Evolutionary conservation across 2,329 filamentous ascomycete species (phyloP), one percentile per base, ranked within the genome.

Genomic region (Sporothrix phasma): DNA sequence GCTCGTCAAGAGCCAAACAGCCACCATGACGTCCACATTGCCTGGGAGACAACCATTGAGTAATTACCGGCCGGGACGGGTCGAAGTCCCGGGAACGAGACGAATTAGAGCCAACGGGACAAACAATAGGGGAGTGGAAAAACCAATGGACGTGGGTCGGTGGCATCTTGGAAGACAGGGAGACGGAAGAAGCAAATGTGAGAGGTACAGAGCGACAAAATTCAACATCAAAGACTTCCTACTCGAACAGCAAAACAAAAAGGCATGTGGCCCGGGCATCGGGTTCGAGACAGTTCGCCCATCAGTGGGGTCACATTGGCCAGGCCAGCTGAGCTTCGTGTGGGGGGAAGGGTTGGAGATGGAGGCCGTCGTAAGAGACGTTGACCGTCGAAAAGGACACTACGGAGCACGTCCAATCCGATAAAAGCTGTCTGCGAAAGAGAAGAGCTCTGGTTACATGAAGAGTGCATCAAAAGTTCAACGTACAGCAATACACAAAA

Each of bases 41-140:
- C 56, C 43, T 10, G n/a, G 26, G 59, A 61, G 59, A 61, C 43
- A 61, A 15, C 41, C 19, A 49, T 49, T 49, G n/a, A n/a, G n/a
- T n/a, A 41, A 3, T 19, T 34, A 34, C 59, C 59, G 59, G 59
- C 45, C 51, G 19, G 5, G 45, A 51, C 59, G 59, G 59, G 39
- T 41, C 41, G 13, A 19, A 3, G 17, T 41, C 45, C 59, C 29
- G 59, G 31, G 31, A n/a, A 22, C 22, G 56, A 61, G n/a, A 29
- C 51, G 51, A 39, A 56, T 10, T 31, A 37, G 51, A 54, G n/a
- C 31, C 17, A 22, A 37, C 29, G 49, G 29, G 56, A 31, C 15
- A 37, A 24, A 24, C 41, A n/a, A 61, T 31, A 39, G 26, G 53
- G 34, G 37, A 41, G 47, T 5, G 34, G 26, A 17, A 53, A 29